Conservation (phyloP, 2,329 filamentous ascomycete genomes). For the Xylaria sp. region DNA sequence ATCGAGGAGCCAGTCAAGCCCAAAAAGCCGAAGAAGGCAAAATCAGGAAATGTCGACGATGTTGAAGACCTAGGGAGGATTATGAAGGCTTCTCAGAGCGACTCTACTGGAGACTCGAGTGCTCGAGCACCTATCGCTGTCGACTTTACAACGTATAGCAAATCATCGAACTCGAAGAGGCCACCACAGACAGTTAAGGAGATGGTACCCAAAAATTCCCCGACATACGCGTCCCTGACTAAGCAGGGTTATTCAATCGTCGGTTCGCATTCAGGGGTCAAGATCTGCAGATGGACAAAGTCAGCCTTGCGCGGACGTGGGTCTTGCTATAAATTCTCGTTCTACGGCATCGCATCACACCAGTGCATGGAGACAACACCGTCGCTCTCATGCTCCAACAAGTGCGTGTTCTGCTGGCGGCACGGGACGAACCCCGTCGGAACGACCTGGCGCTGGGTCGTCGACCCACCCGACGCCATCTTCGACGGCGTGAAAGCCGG, state of each 20-base stretch:
- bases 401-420: constrained; percentile 98
- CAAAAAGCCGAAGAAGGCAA: constrained; percentile 47
- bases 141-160: constrained; percentile 80
- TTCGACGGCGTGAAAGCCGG: constrained; percentile 87
- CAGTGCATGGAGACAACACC: constrained; percentile 98
- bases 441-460: constrained; percentile 95
- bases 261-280: constrained; percentile 92
- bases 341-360: constrained; percentile 95
- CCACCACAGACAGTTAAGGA: constrained; percentile 66
- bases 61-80: constrained; percentile 80
- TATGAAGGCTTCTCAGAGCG: constrained; percentile 52
- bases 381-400: constrained; percentile 94
- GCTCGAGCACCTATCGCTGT: constrained; percentile 65
- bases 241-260: constrained; percentile 98
- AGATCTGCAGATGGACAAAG: constrained; percentile 98
- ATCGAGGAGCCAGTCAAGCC: constrained; percentile 51
- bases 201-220: constrained; percentile 91
- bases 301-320: constrained; percentile 90
- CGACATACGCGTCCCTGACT: constrained; percentile 84
- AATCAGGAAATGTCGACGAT: constrained; percentile 64
- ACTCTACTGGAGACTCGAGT: constrained; percentile 34
- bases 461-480: constrained; percentile 87
- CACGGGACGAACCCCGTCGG: constrained; percentile 97
- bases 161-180: constrained; percentile 50
- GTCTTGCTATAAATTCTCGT: constrained; percentile 96